A percentile compares a stretch with the other conserved stretches of the same genome.
phyloP scores from a whole-genome alignment of 163 green algal genomes.

The Prototheca wickerhamii region DNA sequence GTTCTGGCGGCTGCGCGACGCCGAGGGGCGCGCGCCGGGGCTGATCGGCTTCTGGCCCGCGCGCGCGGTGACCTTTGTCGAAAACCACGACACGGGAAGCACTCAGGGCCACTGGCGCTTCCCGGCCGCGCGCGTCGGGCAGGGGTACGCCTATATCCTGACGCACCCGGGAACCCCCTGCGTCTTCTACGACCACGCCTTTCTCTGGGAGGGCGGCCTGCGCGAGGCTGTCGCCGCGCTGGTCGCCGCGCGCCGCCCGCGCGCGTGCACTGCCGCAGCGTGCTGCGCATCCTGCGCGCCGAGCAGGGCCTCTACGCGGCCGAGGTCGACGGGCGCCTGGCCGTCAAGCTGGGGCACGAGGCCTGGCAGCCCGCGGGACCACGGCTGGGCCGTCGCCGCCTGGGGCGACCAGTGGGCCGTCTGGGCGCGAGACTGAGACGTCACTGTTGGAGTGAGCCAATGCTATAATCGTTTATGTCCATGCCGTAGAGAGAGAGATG shows the following conservation, averaged over 20 bases:
- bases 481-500: neutral
- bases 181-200: constrained; percentile 52
- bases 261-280: constrained; percentile 40
- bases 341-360: constrained; percentile 43
- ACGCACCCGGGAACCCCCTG: constrained; percentile 74
- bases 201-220: constrained; percentile 17
- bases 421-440: constrained; percentile 22
- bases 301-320: constrained; percentile 36
- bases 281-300: constrained; percentile 27
- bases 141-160: constrained; percentile 79
- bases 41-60: constrained; percentile 82
- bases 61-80: constrained; percentile 74
- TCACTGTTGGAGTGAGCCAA: too few relatives aligned
- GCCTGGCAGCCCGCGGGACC: constrained; percentile 25
- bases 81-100: constrained; percentile 75
- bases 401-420: constrained; percentile 28
- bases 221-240: constrained; percentile 22
- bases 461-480: too few relatives aligned
- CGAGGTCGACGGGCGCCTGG: constrained; percentile 28
- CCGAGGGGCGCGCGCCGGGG: constrained; percentile 61
- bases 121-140: constrained; percentile 49
- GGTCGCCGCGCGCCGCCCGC: constrained; percentile 22
- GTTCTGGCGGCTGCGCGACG: constrained; percentile 74
- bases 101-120: constrained; percentile 77
- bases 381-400: constrained; percentile 11